These are phyloP conservation scores for Sphagnum fallax DNA, from an alignment of 228 moss, liverwort and hornwort species.

Conservation along the genomic window DNA sequence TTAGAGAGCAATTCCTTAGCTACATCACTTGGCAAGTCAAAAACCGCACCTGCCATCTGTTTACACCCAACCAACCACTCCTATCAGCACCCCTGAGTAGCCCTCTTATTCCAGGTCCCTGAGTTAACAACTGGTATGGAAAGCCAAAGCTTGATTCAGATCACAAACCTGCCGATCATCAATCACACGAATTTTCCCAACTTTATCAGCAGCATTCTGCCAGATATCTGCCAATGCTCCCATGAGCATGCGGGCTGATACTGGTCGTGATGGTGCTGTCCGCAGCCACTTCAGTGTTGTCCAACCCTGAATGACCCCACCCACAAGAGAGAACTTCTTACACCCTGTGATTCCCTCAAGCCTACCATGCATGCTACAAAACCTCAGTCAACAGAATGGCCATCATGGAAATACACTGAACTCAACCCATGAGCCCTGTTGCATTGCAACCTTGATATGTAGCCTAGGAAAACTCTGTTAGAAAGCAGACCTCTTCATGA, in stretches of 20 bases:
- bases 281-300: conserved; percentile 60
- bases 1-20: conserved; percentile 62
- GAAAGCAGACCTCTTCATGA: conserved; percentile 61
- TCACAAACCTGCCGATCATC: conserved; percentile 45
- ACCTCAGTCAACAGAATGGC: not conserved
- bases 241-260: conserved; percentile 61
- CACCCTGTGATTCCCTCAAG: no score
- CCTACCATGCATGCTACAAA: not conserved
- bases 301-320: conserved; percentile 35
- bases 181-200: conserved; percentile 73
- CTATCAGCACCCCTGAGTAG: no score
- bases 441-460: not conserved
- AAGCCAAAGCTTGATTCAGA: not conserved
- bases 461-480: not conserved
- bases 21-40: conserved; percentile 76
- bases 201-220: conserved; percentile 59
- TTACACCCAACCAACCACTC: not conserved
- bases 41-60: conserved; percentile 69
- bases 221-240: conserved; percentile 65
- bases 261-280: conserved; percentile 26
- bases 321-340: not conserved
- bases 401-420: not conserved
- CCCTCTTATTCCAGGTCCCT: no score
- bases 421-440: not conserved
- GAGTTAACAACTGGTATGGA: no score